Evolutionary conservation across 2,329 filamentous ascomycete species (phyloP).

Genomic region (Aspergillus terreus): DNA sequence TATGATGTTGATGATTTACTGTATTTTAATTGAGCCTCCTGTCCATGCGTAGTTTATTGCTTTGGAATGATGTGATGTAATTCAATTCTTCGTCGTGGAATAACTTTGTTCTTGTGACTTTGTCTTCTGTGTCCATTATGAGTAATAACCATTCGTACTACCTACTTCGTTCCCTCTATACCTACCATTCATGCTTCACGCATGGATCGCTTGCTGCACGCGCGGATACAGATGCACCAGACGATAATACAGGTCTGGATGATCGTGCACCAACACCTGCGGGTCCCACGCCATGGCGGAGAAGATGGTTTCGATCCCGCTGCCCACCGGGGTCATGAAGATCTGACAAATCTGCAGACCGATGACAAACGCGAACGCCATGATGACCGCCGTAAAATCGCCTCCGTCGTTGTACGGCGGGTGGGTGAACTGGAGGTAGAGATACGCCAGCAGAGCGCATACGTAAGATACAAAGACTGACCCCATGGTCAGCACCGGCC

Average conservation of each 20-base stretch:
- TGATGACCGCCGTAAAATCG: constrained; percentile 68
- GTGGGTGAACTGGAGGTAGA: constrained; percentile 82
- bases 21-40: neutral
- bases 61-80: too few relatives aligned
- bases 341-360: constrained; percentile 86
- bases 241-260: constrained; percentile 73
- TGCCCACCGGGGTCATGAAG: constrained; percentile 82
- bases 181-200: constrained; percentile 28
- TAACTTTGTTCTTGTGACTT: too few relatives aligned
- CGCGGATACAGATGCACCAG: constrained; percentile 81
- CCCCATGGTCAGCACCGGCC: constrained; percentile 69
- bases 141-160: too few relatives aligned
- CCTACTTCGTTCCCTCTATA: too few relatives aligned
- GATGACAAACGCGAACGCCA: constrained; percentile 84
- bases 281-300: constrained; percentile 69
- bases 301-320: constrained; percentile 89
- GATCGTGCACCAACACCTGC: constrained; percentile 69
- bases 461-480: constrained; percentile 79
- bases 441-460: constrained; percentile 74
- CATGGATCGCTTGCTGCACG: constrained; percentile 73
- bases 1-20: neutral
- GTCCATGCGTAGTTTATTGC: too few relatives aligned
- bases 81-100: too few relatives aligned
- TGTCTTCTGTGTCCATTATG: too few relatives aligned
- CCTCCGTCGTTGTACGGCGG: constrained; percentile 70